A percentile compares a stretch with the other conserved stretches of the same genome.
These are phyloP conservation scores for Echites panduratus DNA, from an alignment of 257 asterid genomes.

Conservation along the genomic window DNA sequence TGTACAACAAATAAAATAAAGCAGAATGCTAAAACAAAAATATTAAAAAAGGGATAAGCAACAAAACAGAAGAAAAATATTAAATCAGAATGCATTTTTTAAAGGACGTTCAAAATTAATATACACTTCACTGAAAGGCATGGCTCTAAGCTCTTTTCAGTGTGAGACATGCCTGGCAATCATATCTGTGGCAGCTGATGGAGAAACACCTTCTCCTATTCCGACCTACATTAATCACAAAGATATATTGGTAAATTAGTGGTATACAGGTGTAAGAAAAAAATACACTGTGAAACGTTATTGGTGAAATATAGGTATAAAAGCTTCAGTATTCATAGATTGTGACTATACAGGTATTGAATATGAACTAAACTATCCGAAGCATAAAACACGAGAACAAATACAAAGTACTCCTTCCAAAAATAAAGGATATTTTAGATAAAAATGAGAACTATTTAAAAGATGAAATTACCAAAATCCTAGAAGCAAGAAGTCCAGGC, in stretches of 20 bases:
- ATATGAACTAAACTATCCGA: not conserved
- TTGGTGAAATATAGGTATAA: not conserved
- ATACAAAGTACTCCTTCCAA: not conserved
- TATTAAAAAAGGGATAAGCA: not conserved
- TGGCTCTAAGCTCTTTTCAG: conserved; percentile 21
- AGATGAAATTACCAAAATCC: conserved; percentile 64
- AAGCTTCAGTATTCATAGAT: not conserved
- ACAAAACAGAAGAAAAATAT: not conserved
- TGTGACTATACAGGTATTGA: not conserved
- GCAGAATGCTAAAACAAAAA: not conserved
- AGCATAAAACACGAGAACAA: not conserved
- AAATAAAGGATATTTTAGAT: not conserved
- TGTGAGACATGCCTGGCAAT: conserved; percentile 74
- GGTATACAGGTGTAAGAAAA: not conserved
- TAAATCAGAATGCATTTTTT: not conserved
- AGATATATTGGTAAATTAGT: conserved; percentile 6
- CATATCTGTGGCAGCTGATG: conserved; percentile 97
- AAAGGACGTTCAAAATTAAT: conserved; percentile 2
- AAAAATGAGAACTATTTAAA: conserved; percentile 3
- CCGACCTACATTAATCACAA: conserved; percentile 58
- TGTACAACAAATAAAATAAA: not conserved
- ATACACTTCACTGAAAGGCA: conserved; percentile 18
- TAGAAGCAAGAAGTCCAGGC: conserved; percentile 84
- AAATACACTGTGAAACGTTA: not conserved
- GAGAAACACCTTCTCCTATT: conserved; percentile 98